Percentiles rank a stretch among this genome's conserved stretches.
These are phyloP conservation scores for Lizonia empirigonia DNA, from an alignment of 2,329 filamentous ascomycete genomes.

Conservation along the genomic window DNA sequence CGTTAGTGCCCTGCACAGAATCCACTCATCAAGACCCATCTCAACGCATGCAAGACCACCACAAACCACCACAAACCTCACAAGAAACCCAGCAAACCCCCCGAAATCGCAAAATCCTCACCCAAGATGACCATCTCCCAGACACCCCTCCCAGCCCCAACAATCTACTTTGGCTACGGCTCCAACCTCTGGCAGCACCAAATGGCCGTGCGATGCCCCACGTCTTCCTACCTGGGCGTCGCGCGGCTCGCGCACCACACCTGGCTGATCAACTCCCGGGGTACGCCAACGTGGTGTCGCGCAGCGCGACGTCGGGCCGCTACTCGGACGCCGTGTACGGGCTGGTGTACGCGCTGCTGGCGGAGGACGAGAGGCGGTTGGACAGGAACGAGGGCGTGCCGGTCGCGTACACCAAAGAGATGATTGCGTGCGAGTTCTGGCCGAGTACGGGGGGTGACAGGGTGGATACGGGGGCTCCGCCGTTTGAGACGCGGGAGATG, in stretches of 20 bases:
- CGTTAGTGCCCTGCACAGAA: no score
- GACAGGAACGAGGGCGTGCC: slow-evolving; percentile 66
- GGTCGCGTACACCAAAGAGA: slow-evolving; percentile 62
- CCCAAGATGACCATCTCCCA: slow-evolving; percentile 14
- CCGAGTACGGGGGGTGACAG: slow-evolving; percentile 20
- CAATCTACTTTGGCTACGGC: slow-evolving; percentile 72
- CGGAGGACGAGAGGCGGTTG: slow-evolving; percentile 36
- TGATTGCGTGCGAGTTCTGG: slow-evolving; percentile 54
- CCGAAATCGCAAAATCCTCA: not conserved
- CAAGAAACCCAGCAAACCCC: not conserved
- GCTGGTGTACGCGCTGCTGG: slow-evolving; percentile 39
- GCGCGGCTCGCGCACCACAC: slow-evolving; percentile 62
- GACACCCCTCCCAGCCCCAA: slow-evolving; percentile 22
- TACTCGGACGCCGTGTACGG: slow-evolving; percentile 38
- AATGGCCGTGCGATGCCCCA: slow-evolving; percentile 67
- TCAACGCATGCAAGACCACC: no score
- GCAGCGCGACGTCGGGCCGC: slow-evolving; percentile 6
- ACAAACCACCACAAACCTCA: not conserved
- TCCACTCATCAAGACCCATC: no score
- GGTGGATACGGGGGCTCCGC: slow-evolving; percentile 16
- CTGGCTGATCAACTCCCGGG: slow-evolving; percentile 71
- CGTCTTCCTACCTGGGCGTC: slow-evolving; percentile 61
- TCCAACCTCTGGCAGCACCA: slow-evolving; percentile 71
- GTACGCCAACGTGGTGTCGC: slow-evolving; percentile 68
- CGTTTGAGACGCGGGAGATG: slow-evolving; percentile 43